Conservation (phyloP, 192 early-diverging fungal species). For the Backusella westeae region DNA sequence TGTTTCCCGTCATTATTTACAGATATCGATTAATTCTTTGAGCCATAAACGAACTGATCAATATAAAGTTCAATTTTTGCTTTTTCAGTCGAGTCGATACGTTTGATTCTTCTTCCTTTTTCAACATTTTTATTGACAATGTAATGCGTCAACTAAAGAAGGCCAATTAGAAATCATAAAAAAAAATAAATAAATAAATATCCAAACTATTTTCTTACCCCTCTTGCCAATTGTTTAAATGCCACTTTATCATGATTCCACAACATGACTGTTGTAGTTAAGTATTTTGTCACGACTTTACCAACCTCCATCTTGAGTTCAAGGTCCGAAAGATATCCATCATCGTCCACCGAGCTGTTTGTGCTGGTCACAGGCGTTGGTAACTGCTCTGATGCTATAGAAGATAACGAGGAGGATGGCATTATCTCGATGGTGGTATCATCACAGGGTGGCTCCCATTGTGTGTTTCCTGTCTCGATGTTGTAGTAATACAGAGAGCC, state of each 20-base stretch:
- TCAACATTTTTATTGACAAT: background rate
- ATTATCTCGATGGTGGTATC: background rate
- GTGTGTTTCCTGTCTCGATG: slow-evolving; percentile 43
- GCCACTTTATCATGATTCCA: slow-evolving; percentile 39
- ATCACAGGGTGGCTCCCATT: slow-evolving; percentile 46
- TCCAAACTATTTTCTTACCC: slow-evolving; percentile 19
- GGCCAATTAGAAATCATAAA: no score
- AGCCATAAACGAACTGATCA: background rate
- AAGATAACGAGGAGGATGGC: background rate
- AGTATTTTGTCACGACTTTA: slow-evolving; percentile 27
- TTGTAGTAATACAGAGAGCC: slow-evolving; percentile 54
- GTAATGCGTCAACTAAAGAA: background rate
- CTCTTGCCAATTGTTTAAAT: slow-evolving; percentile 52
- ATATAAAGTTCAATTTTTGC: background rate
- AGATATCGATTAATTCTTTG: no score
- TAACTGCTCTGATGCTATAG: background rate
- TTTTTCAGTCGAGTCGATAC: background rate
- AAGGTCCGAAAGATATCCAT: background rate
- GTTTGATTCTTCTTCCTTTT: background rate
- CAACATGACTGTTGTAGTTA: slow-evolving; percentile 42
- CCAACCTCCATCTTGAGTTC: slow-evolving; percentile 33
- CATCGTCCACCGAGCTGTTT: background rate
- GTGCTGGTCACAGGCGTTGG: slow-evolving; percentile 7
- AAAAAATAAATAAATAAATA: no score
- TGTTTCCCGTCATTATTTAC: no score